Evolutionary conservation across 2,329 filamentous ascomycete genomes (phyloP).

Genomic region (Catunica adiposa): DNA sequence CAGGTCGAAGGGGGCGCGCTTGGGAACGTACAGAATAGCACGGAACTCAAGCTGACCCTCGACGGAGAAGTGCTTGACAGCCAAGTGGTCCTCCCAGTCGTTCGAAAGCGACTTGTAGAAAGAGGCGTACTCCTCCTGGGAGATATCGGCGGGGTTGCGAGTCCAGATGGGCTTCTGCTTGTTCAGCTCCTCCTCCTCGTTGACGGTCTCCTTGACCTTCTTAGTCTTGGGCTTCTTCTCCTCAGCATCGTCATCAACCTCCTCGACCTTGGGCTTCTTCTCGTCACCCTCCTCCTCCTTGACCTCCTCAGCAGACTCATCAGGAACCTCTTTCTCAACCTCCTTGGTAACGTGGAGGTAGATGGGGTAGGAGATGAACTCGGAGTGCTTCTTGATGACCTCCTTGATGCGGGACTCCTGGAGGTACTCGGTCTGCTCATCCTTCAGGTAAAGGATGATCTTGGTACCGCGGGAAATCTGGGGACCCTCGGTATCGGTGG

Average conservation of each 20-base stretch:
- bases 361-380: constrained; percentile 99
- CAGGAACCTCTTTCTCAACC: constrained; percentile 95
- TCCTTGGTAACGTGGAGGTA: constrained; percentile 99
- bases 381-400: constrained; percentile 99
- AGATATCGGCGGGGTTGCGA: constrained; percentile 90
- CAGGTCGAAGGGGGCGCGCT: constrained; percentile 97
- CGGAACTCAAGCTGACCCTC: constrained; percentile 99
- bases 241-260: constrained; percentile 78
- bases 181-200: constrained; percentile 99
- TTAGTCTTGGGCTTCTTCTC: constrained; percentile 97
- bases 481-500: constrained; percentile 77
- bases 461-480: constrained; percentile 86
- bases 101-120: constrained; percentile 99
- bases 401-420: constrained; percentile 99
- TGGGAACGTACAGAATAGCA: constrained; percentile 97
- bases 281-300: constrained; percentile 49
- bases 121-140: constrained; percentile 85
- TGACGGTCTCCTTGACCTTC: constrained; percentile 97
- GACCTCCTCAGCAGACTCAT: constrained; percentile 65
- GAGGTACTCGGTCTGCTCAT: constrained; percentile 95
- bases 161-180: constrained; percentile 99
- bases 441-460: constrained; percentile 98
- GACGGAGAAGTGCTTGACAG: constrained; percentile 99
- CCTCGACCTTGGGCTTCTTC: constrained; percentile 90
- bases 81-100: constrained; percentile 99